Evolutionary conservation across 352 stramenopile genomes (phyloP).

Genomic region (Plasmopara muralis): DNA sequence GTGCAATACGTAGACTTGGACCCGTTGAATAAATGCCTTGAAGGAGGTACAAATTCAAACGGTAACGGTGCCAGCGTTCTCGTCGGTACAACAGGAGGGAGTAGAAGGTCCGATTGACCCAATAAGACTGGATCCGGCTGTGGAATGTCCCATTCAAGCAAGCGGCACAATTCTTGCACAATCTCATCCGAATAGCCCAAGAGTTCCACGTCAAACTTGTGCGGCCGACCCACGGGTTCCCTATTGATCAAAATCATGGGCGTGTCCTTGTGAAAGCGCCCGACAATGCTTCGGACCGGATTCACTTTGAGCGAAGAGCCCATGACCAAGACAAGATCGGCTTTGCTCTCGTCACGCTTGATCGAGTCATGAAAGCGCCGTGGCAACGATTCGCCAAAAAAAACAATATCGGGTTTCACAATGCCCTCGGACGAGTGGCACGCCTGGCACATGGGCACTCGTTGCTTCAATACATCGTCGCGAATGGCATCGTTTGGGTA

Average conservation of each 20-base stretch:
- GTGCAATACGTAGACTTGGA: conserved; percentile 54
- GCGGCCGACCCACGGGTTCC: conserved; percentile 71
- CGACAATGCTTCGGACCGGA: conserved; percentile 88
- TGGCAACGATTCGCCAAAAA: conserved; percentile 95
- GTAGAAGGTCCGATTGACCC: conserved; percentile 49
- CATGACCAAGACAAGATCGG: conserved; percentile 98
- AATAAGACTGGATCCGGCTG: conserved; percentile 60
- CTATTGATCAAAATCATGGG: conserved; percentile 84
- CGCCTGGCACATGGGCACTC: conserved; percentile 74
- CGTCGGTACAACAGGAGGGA: conserved; percentile 14
- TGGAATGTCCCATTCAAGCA: conserved; percentile 74
- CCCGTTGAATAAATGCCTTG: conserved; percentile 70
- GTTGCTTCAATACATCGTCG: conserved; percentile 67
- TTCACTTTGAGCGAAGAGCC: conserved; percentile 97
- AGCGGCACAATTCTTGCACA: conserved; percentile 67
- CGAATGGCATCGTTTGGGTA: conserved; percentile 84
- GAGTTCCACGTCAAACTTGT: conserved; percentile 81
- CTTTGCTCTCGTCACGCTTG: conserved; percentile 70
- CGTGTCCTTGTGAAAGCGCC: conserved; percentile 70
- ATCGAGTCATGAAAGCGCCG: conserved; percentile 86
- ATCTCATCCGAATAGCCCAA: conserved; percentile 83
- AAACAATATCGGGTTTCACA: conserved; percentile 97
- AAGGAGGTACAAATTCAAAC: conserved; percentile 64
- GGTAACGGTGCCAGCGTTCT: conserved; percentile 29
- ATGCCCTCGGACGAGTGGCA: conserved; percentile 82